Evolutionary conservation across 306 rosid species (phyloP).

Genomic region (Potentilla sterilis): DNA sequence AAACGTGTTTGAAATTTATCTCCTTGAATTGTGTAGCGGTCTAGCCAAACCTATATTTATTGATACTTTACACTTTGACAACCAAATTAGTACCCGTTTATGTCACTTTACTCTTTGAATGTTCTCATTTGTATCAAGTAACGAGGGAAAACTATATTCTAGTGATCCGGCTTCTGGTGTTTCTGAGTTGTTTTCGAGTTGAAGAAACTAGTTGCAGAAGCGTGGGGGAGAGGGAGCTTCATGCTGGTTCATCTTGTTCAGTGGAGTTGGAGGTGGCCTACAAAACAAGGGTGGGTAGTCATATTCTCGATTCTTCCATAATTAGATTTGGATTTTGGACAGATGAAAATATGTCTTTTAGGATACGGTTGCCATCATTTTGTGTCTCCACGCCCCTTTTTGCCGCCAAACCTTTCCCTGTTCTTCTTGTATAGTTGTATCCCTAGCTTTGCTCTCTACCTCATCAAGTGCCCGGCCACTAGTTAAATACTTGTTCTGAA

Average conservation of each 20-base stretch:
- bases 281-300: not conserved
- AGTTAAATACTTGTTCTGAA: not conserved
- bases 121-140: not conserved
- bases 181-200: not conserved
- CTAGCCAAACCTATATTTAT: not conserved
- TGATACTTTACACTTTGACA: not conserved
- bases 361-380: conserved; percentile 24
- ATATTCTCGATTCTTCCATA: conserved; percentile 19
- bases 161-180: not conserved
- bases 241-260: not conserved
- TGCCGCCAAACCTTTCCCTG: conserved; percentile 6
- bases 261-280: conserved; percentile 1
- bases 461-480: not conserved
- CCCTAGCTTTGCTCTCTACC: not conserved
- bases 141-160: not conserved
- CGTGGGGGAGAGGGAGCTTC: conserved; percentile 1
- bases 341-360: conserved; percentile 8
- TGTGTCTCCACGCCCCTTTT: conserved; percentile 25
- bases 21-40: too few species aligned
- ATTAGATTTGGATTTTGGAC: conserved; percentile 32
- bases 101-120: not conserved
- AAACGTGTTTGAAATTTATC: too few species aligned
- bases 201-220: not conserved
- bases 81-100: not conserved
- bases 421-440: not conserved